phyloP scores from a whole-genome alignment of 2,329 filamentous ascomycete genomes.

The Epichloe baconii region DNA sequence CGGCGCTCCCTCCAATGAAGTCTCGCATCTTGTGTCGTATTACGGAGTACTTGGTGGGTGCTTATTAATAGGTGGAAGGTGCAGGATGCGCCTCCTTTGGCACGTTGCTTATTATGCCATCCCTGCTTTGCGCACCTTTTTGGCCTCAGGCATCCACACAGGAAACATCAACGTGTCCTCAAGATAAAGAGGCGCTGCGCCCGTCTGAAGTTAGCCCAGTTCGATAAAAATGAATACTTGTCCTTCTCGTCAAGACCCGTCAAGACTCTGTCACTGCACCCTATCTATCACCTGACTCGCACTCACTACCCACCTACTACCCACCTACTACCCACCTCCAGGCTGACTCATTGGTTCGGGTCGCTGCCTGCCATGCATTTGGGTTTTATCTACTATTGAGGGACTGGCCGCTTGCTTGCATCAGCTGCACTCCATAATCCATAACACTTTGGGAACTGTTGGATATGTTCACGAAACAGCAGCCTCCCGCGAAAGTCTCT shows the following conservation, averaged over 20 bases:
- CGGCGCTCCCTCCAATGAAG: background rate
- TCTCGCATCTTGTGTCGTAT: background rate
- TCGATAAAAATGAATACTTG: slow-evolving; percentile 2
- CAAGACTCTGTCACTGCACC: background rate
- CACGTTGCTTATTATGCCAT: background rate
- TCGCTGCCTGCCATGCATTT: slow-evolving; percentile 13
- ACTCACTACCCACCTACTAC: slow-evolving; percentile 2
- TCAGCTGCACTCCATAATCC: background rate
- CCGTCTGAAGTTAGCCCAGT: background rate
- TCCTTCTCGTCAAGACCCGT: slow-evolving; percentile 7
- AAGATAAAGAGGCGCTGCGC: slow-evolving; percentile 8
- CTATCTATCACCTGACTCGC: slow-evolving; percentile 12
- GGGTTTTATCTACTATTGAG: slow-evolving; percentile 8
- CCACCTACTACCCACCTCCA: background rate
- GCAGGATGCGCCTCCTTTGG: background rate
- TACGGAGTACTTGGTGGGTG: background rate
- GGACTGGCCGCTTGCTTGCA: slow-evolving; percentile 6
- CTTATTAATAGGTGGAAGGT: background rate
- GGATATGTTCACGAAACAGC: slow-evolving; percentile 3
- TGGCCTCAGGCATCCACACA: slow-evolving; percentile 18
- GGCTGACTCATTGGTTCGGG: slow-evolving; percentile 12
- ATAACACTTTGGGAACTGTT: background rate
- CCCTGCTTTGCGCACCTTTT: slow-evolving; percentile 8
- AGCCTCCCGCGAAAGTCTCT: background rate
- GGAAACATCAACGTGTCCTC: slow-evolving; percentile 19